A percentile compares a stretch with the other conserved stretches of the same genome.
These are phyloP conservation scores for Coriaria nepalensis DNA, from an alignment of 306 rosid genomes.

Conservation along the genomic window DNA sequence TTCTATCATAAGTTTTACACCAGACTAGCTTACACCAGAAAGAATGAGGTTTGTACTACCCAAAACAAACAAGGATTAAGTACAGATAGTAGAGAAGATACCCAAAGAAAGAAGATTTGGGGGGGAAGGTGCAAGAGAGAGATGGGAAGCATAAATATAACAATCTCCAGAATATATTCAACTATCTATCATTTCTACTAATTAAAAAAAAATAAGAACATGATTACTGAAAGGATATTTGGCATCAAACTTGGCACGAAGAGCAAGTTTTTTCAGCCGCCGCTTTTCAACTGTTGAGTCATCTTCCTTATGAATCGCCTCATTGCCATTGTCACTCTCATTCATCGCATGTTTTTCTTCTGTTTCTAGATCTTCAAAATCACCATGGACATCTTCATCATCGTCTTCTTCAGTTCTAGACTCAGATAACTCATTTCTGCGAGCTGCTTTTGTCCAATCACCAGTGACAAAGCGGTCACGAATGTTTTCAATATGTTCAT, in stretches of 20 bases:
- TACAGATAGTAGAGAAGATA: too few species aligned
- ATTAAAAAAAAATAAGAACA: not conserved
- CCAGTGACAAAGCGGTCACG: constrained; percentile 81
- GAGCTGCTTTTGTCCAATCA: constrained; percentile 79
- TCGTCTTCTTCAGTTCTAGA: constrained; percentile 29
- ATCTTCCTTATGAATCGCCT: constrained; percentile 22
- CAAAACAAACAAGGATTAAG: too few species aligned
- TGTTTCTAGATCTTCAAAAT: constrained; percentile 89
- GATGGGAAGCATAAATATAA: too few species aligned
- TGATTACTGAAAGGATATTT: constrained; percentile 66
- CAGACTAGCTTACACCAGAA: not conserved
- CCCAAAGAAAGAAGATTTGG: too few species aligned
- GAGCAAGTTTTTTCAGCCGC: constrained; percentile 73
- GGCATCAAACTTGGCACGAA: constrained; percentile 72
- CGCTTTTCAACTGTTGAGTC: constrained; percentile 46
- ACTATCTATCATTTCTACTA: too few species aligned
- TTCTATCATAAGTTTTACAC: too few species aligned
- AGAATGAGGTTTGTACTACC: too few species aligned
- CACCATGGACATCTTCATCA: constrained; percentile 50
- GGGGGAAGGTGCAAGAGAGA: too few species aligned
- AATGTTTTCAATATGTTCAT: constrained; percentile 32
- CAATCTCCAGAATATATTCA: too few species aligned
- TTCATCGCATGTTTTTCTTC: constrained; percentile 36
- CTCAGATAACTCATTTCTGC: constrained; percentile 33
- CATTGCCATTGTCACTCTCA: constrained; percentile 20